Base-by-base conservation (phyloP, 2,329 filamentous ascomycete species). In the Xylaria hypoxylon region DNA sequence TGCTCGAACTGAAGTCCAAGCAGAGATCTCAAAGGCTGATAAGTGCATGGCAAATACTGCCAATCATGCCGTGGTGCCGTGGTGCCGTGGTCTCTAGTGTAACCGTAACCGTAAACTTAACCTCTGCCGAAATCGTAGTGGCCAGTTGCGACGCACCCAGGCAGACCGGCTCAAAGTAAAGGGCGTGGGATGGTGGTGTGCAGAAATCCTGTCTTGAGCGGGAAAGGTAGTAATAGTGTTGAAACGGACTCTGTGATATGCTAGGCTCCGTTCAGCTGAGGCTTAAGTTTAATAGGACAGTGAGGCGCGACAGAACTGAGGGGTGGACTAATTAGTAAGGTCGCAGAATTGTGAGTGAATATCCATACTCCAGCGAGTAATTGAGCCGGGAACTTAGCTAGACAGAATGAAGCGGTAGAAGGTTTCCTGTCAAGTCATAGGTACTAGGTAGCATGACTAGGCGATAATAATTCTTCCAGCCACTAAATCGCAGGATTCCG, bases 401-500 rank as follows among this genome's bases (percentile, higher is more conserved):
- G 48, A 33, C 31, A 59, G 45, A 47, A 58, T 45, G 47, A 62
- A 62, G 56, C 38, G 67, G 59, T 65, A 65, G 66, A 62, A 68
- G 38, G 67, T 67, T 67, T 69, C 58, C 62, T 57, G 22, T 52
- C 52, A 62, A 45, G 35, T 40, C 44, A 50, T 58, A n/a, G n/a
- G n/a, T n/a, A 44, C 38, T 24, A 53, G 58, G 63, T 55, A 56
- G 40, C 51, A 62, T 65, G 68, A 72, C 42, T 42, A 44, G 68
- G 59, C 56, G 70, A 66, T 58, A 70, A 74, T 75, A 75, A 74
- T 75, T 76, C 61, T 76, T 75, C 73, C 73, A 75, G 72, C 73
- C 71, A 75, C 73, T 72, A 72, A 66, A 73, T 67, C 69, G 72
- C 70, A 68, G 72, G 59, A 72, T 73, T 70, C 56, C 59, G 53